phyloP scores from a whole-genome alignment of 169 alveolate genomes.

The Pseudocohnilembus persalinus region DNA sequence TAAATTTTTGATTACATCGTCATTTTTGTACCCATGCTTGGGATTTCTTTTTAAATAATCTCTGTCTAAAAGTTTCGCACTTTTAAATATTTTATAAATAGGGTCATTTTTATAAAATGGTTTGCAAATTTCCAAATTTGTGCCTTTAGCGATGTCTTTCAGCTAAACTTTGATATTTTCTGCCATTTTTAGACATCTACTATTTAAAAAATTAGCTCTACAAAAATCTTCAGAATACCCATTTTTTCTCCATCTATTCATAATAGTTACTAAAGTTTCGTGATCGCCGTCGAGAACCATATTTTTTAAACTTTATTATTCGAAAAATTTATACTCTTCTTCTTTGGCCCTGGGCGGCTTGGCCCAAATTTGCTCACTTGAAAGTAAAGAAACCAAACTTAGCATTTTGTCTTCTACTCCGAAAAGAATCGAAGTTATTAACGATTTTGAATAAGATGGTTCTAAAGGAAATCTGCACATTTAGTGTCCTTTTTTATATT shows the following conservation, averaged over 20 bases:
- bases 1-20: slow-evolving; percentile 37
- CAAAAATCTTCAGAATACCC: slow-evolving; percentile 63
- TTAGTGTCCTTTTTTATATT: no score
- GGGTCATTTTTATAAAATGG: slow-evolving; percentile 60
- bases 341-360: slow-evolving; percentile 64
- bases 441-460: slow-evolving; percentile 75
- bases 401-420: slow-evolving; percentile 69
- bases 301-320: slow-evolving; percentile 51
- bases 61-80: not conserved
- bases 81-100: slow-evolving; percentile 46
- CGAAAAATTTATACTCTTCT: slow-evolving; percentile 52
- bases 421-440: slow-evolving; percentile 56
- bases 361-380: slow-evolving; percentile 72
- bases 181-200: slow-evolving; percentile 66
- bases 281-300: slow-evolving; percentile 66
- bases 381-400: slow-evolving; percentile 62
- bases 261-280: slow-evolving; percentile 58
- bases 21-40: slow-evolving; percentile 30
- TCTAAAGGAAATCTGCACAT: slow-evolving; percentile 80
- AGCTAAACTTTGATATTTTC: slow-evolving; percentile 72
- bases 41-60: not conserved
- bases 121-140: slow-evolving; percentile 17
- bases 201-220: slow-evolving; percentile 54
- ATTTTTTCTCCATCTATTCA: slow-evolving; percentile 64
- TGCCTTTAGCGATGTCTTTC: slow-evolving; percentile 43